Evolutionary conservation across 2,329 filamentous ascomycete species (phyloP), one percentile per base, ranked within the genome.

Genomic region (Lachnum nothofagi): DNA sequence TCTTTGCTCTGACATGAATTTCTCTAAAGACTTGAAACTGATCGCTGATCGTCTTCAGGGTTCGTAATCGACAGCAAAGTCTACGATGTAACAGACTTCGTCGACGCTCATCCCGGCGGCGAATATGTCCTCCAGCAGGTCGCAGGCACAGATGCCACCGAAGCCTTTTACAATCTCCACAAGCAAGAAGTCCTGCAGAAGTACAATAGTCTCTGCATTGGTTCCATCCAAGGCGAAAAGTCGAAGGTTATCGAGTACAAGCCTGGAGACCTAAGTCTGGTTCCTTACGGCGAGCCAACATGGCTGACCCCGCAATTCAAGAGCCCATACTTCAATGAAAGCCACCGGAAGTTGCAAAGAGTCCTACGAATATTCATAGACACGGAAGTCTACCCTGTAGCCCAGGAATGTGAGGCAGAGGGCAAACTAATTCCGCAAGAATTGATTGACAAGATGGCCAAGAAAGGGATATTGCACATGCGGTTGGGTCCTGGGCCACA

Each of bases 131-230:
- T 94, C 31, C 77, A 79, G 46, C 88, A 95, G 69, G 80, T 91
- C 41, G 89, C 86, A 24, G 89, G 89, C 54, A 78, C 81, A 57
- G 89, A 95, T 64, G 88, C 88, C 43, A 95, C 89, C 2, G 72
- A 77, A 29, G 85, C 85, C 48, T 95, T 94, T 70, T 95, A 94
- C 79, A 94, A 94, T 73, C 82, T 95, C 45, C 90, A 95, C 71
- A 77, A 89, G 22, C 88, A 95, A 60, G 89, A 95, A 69, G 87
- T 94, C n/a, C 77, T 95, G 9, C 73, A 82, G 52, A 90, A 90
- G 67, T 94, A 94, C 74, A 71, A 76, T 40, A 75, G 79, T 60
- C 77, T 95, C 16, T 85, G 80, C 68, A 78, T 95, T 60, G 89
- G 89, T 62, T 86, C 80, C 12, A 67, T 95, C 63, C 72, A 81